A percentile compares a stretch with the other conserved stretches of the same genome.
phyloP scores from a whole-genome alignment of 257 asterid genomes.

The Echium plantagineum region DNA sequence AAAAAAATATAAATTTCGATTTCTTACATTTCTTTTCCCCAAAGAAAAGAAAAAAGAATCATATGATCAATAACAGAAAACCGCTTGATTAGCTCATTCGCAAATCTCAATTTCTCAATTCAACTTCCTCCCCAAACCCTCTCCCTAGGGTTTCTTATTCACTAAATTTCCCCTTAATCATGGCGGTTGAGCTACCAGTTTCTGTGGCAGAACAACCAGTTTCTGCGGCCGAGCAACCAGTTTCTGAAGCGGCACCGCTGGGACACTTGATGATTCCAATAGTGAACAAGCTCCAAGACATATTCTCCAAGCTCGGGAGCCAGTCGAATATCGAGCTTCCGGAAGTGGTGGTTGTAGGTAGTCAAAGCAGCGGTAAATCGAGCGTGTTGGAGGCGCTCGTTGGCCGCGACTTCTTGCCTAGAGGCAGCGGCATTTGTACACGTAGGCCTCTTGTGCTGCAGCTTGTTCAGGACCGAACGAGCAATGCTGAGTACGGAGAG shows the following conservation, averaged over 20 bases:
- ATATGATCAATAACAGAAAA: too few relatives aligned
- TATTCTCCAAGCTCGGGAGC: constrained; percentile 68
- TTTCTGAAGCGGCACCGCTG: constrained; percentile 27
- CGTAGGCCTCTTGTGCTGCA: constrained; percentile 88
- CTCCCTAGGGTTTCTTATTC: neutral
- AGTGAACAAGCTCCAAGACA: constrained; percentile 82
- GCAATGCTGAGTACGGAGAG: constrained; percentile 87
- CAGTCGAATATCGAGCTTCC: constrained; percentile 79
- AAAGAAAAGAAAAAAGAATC: neutral
- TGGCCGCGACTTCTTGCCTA: constrained; percentile 94
- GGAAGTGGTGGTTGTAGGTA: constrained; percentile 94
- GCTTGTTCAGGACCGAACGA: constrained; percentile 52
- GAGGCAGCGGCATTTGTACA: constrained; percentile 86
- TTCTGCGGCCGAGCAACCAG: constrained; percentile 25
- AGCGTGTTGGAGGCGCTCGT: constrained; percentile 95
- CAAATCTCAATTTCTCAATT: neutral
- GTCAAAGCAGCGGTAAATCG: constrained; percentile 99
- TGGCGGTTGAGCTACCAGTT: constrained; percentile 47
- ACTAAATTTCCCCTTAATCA: neutral
- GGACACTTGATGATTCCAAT: constrained; percentile 76
- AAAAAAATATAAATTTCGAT: constrained; percentile 3
- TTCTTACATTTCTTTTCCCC: neutral
- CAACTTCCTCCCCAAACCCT: neutral
- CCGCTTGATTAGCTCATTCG: neutral
- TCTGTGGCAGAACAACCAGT: constrained; percentile 26